A percentile compares a stretch with the other conserved stretches of the same genome.
Evolutionary conservation across 352 stramenopile genomes (phyloP).

Genomic region (Aphanomyces astaci): DNA sequence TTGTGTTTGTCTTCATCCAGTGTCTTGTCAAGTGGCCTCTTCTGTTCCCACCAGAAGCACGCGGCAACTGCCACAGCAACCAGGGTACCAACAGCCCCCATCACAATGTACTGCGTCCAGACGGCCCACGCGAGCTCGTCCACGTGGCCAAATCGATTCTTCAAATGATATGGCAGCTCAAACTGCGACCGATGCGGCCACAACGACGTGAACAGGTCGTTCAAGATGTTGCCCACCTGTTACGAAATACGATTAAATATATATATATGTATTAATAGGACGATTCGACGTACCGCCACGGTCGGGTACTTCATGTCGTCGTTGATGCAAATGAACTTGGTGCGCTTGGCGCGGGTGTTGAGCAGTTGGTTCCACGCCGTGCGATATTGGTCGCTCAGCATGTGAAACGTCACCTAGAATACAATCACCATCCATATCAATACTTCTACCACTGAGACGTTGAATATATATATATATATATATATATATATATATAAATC

Average conservation of each 20-base stretch:
- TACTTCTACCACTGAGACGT: no score
- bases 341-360: conserved; percentile 79
- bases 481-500: no score
- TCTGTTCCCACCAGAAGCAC: neutral
- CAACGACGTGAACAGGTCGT: conserved; percentile 89
- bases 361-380: conserved; percentile 89
- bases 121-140: conserved; percentile 59
- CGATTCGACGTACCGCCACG: conserved; percentile 31
- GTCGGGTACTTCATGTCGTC: conserved; percentile 91
- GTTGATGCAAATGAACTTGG: conserved; percentile 96
- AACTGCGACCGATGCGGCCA: conserved; percentile 89
- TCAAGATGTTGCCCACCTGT: conserved; percentile 71
- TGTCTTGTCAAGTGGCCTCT: no score
- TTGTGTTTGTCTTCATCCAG: no score
- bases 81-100: neutral
- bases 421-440: neutral
- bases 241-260: no score
- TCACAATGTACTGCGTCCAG: neutral
- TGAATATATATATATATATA: no score
- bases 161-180: conserved; percentile 82
- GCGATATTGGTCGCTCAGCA: conserved; percentile 89
- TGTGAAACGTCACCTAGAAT: conserved; percentile 87
- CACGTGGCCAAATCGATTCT: conserved; percentile 79
- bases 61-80: neutral
- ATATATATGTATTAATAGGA: no score